Evolutionary conservation across 306 rosid species (phyloP), one percentile per base, ranked within the genome.

Genomic region (Vachellia collinsii): DNA sequence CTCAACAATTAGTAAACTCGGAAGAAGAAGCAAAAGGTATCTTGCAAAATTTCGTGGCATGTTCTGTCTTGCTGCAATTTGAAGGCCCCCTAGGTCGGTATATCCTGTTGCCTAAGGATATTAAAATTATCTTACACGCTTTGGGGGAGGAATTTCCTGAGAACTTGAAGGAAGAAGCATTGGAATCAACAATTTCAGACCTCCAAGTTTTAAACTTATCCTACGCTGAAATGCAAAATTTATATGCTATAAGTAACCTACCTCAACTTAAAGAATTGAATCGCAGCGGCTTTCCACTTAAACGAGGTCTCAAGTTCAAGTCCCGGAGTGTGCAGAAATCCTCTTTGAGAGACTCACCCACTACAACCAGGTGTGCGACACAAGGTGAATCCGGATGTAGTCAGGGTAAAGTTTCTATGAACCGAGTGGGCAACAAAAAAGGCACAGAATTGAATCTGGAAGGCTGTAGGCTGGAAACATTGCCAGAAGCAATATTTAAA

Each of bases 141-240:
- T 8, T 63, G 4, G 7, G 8, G 7, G 23, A 25, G 3, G 0
- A 29, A 4, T 46, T 19, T 3, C 7, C 2, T n/a, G 9, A 67
- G 4, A 3, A 17, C 17, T 36, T 59, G 8, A 36, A 9, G 36
- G 11, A 29, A 14, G 42, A 8, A 58, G 72, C 51, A 16, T 25
- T 41, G n/a, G 61, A 43, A 11, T 69, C 58, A 36, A 69, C 36
- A 39, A 48, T 48, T 48, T 11, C 34, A 78, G 46, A 67, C 76
- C 4, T 69, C 70, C 19, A 17, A 78, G 1, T 20, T 9, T 58
- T 75, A n/a, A 42, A 19, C 34, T n/a, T 67, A 67, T 67, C 72
- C 48, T 0, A 67, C 72, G 19, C 48, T 38, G 8, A 46, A 16
- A 39, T 67, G 43, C 29, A 0, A 39, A 0, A 11, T 39, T 48